These are phyloP conservation scores for Bacidia rubella DNA, from an alignment of 495 filamentous ascomycete genomes.

Conservation along the genomic window DNA sequence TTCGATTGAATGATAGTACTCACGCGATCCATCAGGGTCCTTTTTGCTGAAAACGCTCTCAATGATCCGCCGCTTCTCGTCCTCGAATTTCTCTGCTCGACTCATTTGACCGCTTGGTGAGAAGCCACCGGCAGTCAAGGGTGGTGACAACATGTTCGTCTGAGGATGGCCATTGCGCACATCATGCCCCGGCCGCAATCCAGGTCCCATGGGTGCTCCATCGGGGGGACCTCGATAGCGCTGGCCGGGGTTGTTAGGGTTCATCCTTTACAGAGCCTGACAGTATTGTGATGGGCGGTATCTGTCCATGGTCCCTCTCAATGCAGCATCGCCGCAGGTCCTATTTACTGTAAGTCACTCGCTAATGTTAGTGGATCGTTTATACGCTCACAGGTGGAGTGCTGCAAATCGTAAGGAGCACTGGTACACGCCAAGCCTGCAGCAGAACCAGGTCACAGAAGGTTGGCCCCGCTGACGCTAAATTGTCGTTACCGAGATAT, in stretches of 20 bases:
- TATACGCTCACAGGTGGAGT: too few species aligned
- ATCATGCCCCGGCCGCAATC: constrained; percentile 11
- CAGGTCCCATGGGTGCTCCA: constrained; percentile 11
- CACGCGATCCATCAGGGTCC: constrained; percentile 67
- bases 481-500: not conserved
- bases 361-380: not conserved
- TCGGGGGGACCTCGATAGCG: constrained; percentile 15
- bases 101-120: constrained; percentile 28
- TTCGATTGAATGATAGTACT: not conserved
- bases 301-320: not conserved
- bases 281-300: not conserved
- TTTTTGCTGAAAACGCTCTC: constrained; percentile 83
- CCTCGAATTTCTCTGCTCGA: constrained; percentile 83
- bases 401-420: not conserved
- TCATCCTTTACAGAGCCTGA: constrained; percentile 8
- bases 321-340: not conserved
- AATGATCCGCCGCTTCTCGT: constrained; percentile 87
- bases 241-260: constrained; percentile 12
- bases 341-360: not conserved
- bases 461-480: not conserved
- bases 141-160: not conserved
- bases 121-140: not conserved
- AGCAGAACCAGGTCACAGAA: too few species aligned
- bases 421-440: not conserved
- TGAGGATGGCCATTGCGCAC: constrained; percentile 8